Percentiles rank a stretch among this genome's conserved stretches.
Conservation (phyloP, 1,284 basidiomycete genomes). For the Pterula multifida region DNA sequence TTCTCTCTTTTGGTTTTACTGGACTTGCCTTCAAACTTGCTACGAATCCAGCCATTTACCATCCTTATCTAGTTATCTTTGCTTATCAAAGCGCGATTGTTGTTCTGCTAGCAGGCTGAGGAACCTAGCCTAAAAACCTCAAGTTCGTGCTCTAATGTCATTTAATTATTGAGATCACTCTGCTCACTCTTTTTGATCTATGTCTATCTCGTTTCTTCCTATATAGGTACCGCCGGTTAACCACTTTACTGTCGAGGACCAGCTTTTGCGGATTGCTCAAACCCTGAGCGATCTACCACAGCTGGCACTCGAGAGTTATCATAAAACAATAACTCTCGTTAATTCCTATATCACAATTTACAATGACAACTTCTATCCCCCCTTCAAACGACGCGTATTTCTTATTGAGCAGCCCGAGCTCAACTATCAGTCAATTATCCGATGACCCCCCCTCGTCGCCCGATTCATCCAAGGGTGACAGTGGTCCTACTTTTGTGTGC, state of each 20-base stretch:
- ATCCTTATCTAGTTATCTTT: too few species aligned
- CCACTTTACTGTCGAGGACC: neutral
- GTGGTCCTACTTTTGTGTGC: neutral
- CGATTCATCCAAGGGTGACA: neutral
- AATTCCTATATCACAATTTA: neutral
- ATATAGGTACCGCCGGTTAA: too few species aligned
- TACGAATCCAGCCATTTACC: too few species aligned
- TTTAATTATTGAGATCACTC: too few species aligned
- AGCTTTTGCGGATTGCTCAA: neutral
- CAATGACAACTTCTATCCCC: neutral
- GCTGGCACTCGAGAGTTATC: neutral
- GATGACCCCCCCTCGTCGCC: neutral
- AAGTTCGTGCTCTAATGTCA: too few species aligned
- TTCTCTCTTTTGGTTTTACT: too few species aligned
- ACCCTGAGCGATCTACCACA: neutral
- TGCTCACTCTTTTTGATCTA: too few species aligned
- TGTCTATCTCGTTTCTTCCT: too few species aligned
- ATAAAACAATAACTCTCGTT: neutral
- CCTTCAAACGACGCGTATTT: neutral
- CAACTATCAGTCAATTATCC: neutral
- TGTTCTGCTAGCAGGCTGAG: too few species aligned
- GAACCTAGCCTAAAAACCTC: too few species aligned
- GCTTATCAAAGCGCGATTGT: too few species aligned
- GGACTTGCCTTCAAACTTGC: too few species aligned
- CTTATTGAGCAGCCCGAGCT: neutral